Conservation (phyloP, 352 stramenopile species). For the Globisporangium nodosum region DNA sequence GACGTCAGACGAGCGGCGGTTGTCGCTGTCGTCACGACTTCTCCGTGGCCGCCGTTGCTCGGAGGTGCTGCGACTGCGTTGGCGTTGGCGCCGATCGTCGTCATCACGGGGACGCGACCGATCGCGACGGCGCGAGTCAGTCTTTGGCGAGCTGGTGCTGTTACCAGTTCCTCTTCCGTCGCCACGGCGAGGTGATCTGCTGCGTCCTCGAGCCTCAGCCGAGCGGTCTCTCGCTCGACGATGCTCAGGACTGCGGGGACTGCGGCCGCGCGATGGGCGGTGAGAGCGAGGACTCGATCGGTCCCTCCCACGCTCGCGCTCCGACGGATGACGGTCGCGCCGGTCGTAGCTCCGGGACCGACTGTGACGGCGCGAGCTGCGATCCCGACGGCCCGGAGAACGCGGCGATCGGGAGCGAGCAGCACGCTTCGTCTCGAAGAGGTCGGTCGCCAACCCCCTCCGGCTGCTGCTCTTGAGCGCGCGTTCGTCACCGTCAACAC, state of each 20-base stretch:
- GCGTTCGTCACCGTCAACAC: background rate
- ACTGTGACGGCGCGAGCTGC: background rate
- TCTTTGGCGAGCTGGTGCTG: background rate
- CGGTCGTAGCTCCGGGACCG: background rate
- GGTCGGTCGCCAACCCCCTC: slow-evolving; percentile 5
- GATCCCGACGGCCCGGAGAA: background rate
- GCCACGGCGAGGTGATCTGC: background rate
- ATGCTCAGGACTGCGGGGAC: background rate
- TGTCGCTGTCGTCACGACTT: background rate
- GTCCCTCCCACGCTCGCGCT: background rate
- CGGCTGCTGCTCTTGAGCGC: no score
- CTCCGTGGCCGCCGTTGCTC: background rate
- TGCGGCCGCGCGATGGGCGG: background rate
- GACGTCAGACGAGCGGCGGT: background rate
- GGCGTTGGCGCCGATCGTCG: background rate
- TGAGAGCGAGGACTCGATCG: background rate
- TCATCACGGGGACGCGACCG: background rate
- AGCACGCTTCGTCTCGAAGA: slow-evolving; percentile 3
- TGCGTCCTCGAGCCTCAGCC: background rate
- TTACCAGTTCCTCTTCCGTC: background rate
- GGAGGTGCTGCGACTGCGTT: background rate
- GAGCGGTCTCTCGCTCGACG: background rate
- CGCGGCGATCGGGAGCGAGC: slow-evolving; percentile 1
- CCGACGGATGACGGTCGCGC: background rate
- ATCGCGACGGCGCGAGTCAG: background rate